Percentiles rank a stretch among this genome's conserved stretches.
Evolutionary conservation across 2,329 filamentous ascomycete species (phyloP).

Genomic region (Penicillium sp.): DNA sequence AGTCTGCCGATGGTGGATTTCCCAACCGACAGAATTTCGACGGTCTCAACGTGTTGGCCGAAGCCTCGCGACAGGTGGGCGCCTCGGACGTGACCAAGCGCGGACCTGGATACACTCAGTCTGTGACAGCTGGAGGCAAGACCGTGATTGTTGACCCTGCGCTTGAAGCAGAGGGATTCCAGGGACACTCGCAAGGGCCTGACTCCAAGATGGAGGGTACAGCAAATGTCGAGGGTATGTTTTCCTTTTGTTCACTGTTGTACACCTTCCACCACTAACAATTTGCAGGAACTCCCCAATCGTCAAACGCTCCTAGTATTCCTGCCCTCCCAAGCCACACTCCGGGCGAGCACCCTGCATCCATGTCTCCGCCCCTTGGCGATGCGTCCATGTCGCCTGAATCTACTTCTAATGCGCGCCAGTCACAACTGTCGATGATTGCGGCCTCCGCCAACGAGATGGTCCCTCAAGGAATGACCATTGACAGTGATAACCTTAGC

Average conservation of each 20-base stretch:
- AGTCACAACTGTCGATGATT: constrained; percentile 48
- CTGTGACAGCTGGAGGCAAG: constrained; percentile 43
- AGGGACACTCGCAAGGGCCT: constrained; percentile 30
- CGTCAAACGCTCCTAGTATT: constrained; percentile 31
- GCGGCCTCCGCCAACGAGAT: constrained; percentile 49
- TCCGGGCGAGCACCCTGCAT: constrained; percentile 32
- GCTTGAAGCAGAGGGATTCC: constrained; percentile 43
- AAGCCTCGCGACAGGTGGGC: constrained; percentile 78
- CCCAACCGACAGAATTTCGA: constrained; percentile 65
- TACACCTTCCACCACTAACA: constrained; percentile 15
- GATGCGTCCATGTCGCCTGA: constrained; percentile 39
- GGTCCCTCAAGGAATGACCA: constrained; percentile 40
- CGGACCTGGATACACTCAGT: constrained; percentile 40
- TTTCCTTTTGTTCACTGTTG: not conserved
- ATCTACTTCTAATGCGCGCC: constrained; percentile 38
- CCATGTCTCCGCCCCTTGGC: constrained; percentile 36
- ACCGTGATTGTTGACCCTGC: constrained; percentile 46
- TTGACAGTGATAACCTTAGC: constrained; percentile 35
- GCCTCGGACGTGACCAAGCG: constrained; percentile 50
- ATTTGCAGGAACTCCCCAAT: constrained; percentile 31
- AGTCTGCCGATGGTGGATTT: constrained; percentile 44
- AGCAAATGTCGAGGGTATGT: constrained; percentile 17
- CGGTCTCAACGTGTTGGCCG: constrained; percentile 80
- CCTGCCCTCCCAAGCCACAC: constrained; percentile 35
- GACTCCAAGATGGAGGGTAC: constrained; percentile 23